Evolutionary conservation across 1,284 basidiomycete species (phyloP).

Genomic region (Phellopilus nigrolimitatus): DNA sequence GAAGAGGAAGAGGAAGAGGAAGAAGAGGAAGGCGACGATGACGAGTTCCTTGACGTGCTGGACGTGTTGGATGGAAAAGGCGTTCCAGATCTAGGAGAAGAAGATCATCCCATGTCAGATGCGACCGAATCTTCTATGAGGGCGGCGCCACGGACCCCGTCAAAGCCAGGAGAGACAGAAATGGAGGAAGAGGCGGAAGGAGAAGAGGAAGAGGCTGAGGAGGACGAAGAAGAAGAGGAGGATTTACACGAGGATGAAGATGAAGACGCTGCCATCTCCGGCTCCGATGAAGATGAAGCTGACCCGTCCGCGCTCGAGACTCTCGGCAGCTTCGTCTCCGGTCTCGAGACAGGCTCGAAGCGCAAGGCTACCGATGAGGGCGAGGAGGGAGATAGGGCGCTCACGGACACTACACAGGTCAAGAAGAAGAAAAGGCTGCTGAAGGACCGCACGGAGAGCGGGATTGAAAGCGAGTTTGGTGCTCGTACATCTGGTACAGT

Average conservation of each 20-base stretch:
- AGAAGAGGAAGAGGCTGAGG: slow-evolving; percentile 24
- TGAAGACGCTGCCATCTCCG: slow-evolving; percentile 41
- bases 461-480: slow-evolving; percentile 71
- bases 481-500: slow-evolving; percentile 49
- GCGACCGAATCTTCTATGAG: not conserved
- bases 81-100: slow-evolving; percentile 36
- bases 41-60: slow-evolving; percentile 61
- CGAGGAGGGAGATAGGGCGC: slow-evolving; percentile 34
- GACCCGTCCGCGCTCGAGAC: slow-evolving; percentile 58
- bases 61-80: slow-evolving; percentile 65
- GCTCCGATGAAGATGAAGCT: slow-evolving; percentile 56
- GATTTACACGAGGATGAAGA: slow-evolving; percentile 37
- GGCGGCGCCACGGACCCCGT: slow-evolving; percentile 17
- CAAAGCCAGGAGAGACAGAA: slow-evolving; percentile 22
- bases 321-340: slow-evolving; percentile 67
- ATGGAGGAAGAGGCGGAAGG: slow-evolving; percentile 23
- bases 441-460: slow-evolving; percentile 69
- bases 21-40: slow-evolving; percentile 49
- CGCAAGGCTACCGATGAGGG: slow-evolving; percentile 53
- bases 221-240: slow-evolving; percentile 31
- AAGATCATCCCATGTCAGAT: slow-evolving; percentile 30
- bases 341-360: slow-evolving; percentile 67
- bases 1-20: slow-evolving; percentile 46
- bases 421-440: slow-evolving; percentile 58
- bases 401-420: slow-evolving; percentile 21